Evolutionary conservation across 441 rosid species (phyloP), one percentile per base, ranked within the genome.

Genomic region (Populus hybrid): DNA sequence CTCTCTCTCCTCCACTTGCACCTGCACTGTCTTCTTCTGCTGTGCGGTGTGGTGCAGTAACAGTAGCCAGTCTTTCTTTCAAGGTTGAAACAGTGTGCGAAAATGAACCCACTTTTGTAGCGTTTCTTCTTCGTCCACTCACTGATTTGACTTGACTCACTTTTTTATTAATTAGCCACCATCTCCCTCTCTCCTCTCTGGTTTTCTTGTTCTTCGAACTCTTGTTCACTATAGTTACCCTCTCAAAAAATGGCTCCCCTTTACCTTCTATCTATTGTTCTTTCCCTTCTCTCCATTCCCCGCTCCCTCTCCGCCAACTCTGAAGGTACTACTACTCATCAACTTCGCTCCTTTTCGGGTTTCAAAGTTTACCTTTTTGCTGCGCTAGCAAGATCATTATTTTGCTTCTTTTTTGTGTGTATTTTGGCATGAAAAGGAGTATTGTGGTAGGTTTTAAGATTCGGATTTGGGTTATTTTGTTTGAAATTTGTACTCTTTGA

Each of bases 261-360:
- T 61, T 69, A 82, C 61, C 75, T 69, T 32, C 38, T 80, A 40
- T 67, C 46, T 67, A 23, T 77, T 74, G 26, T 73, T 42, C 30
- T 83, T 59, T 46, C 71, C 59, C 75, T 80, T 24, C 74, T 84
- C 64, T 70, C 78, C 28, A 30, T 84, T 71, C 80, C 83, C 11
- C 86, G 87, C 35, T 87, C 86, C 64, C 75, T 87, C 72, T 89
- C 90, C 46, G 81, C 92, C 80, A 91, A 90, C 78, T 81, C 90
- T 77, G 95, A 91, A 87, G 95, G 95, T 91, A 80, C 35, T 57
- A 18, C 61, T 21, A 12, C 65, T 46, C 72, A 5, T 61, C 67
- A 46, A 5, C 57, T 59, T 8, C 42, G 38, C 21, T 50, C 23
- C 18, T 30, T 26, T 76, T 35, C 34, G 65, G 69, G 78, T 65